Base-by-base conservation (phyloP, 257 asterid species). In the Plectranthus barbatus region DNA sequence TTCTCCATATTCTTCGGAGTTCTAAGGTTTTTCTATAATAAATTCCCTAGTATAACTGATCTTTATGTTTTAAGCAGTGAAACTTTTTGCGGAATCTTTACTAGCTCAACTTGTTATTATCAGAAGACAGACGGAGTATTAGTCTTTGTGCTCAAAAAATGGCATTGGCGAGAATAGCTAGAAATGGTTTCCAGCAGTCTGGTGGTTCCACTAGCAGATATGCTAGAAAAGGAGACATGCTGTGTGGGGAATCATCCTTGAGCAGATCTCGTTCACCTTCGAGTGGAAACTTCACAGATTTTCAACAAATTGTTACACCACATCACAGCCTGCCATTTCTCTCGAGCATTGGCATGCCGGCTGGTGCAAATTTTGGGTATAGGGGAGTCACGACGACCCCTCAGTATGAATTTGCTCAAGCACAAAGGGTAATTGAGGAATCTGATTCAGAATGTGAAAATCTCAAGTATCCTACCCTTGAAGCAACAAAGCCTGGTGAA, bases 401-500 rank as follows among this genome's bases (percentile, higher is more conserved):
- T 66, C 75, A 62, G 9, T 60, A 56, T 50, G 91, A 72, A 15
- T 74, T 74, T 66, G 79, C 74, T 62, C 88, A 78, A 26, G 88
- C 98, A 53, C 86, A 84, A 54, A 54, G 74, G 41, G 79, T 41
- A 2, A 41, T 62, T 23, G 80, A 77, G 64, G 90, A 76, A 42
- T 80, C 91, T 19, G 86, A 86, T 74, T 72, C 80, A 2, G 91
- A 83, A 33, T n/a, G 72, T 9, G 96, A 82, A 58, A 76, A 58
- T 69, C 23, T 56, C n/a, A 79, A 48, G 56, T 88, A 86, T 78
- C 96, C 96, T 6, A 88, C 79, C 4, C 80, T 91, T 48, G 96
- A 84, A 75, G 88, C 96, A 31, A 91, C 98, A 29, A 91, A 80
- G 73, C 88, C 91, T 0, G 88, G 92, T 0, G 86, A 91, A 57